Conservation (phyloP, 2,329 filamentous ascomycete genomes). For the Penicillium sp. region DNA sequence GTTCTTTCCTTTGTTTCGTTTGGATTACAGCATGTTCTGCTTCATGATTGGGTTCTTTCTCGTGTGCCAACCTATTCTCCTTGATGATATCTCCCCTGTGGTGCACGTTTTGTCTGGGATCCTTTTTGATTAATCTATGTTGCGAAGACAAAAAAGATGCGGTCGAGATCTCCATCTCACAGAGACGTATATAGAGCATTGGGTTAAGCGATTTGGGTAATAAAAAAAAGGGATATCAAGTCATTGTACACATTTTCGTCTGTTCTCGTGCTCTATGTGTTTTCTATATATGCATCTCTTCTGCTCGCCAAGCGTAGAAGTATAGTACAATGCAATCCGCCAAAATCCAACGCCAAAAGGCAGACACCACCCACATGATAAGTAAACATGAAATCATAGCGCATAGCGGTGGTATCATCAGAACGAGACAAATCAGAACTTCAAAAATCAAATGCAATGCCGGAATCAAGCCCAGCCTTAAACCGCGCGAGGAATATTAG, state of each 20-base stretch:
- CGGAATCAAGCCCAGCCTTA: slow-evolving; percentile 5
- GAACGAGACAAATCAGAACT: no score
- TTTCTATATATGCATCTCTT: background rate
- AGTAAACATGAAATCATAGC: slow-evolving; percentile 10
- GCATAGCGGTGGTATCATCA: slow-evolving; percentile 20
- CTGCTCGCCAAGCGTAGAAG: slow-evolving; percentile 1
- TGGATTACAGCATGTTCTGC: slow-evolving; percentile 3
- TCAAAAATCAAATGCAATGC: no score
- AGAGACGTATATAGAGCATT: slow-evolving; percentile 20
- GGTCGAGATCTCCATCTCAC: no score
- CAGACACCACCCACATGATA: background rate
- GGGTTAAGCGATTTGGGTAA: slow-evolving; percentile 15
- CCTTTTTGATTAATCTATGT: slow-evolving; percentile 6
- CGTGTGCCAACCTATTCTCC: slow-evolving; percentile 11
- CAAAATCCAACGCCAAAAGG: background rate
- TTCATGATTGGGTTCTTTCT: slow-evolving; percentile 8
- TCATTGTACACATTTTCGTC: slow-evolving; percentile 2
- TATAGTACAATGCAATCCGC: background rate
- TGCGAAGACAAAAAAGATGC: slow-evolving; percentile 10
- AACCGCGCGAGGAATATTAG: background rate
- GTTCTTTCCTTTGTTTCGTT: slow-evolving; percentile 8
- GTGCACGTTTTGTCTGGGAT: no score
- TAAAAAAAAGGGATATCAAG: slow-evolving; percentile 8
- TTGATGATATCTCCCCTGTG: no score
- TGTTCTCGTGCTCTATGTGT: slow-evolving; percentile 1